These are phyloP conservation scores for Drosera capensis DNA, from an alignment of 148 eudicot species.

Conservation along the genomic window DNA sequence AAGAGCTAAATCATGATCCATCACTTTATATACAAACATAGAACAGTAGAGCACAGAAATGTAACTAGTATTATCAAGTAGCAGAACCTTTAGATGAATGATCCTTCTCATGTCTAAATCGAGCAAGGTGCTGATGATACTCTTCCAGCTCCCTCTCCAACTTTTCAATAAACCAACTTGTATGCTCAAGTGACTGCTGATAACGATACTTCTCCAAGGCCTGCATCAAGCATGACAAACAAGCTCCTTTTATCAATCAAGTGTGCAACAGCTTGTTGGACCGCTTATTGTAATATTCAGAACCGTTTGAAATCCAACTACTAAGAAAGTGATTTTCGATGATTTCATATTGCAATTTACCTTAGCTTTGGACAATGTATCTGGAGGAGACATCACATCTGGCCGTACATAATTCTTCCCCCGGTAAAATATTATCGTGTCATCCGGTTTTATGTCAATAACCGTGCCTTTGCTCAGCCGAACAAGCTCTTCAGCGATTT, in stretches of 20 bases:
- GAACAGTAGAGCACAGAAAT: too few species aligned
- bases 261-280: too few species aligned
- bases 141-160: slow-evolving; percentile 88
- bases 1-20: too few species aligned
- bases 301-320: too few species aligned
- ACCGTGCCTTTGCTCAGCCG: slow-evolving; percentile 82
- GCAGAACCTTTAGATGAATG: slow-evolving; percentile 11
- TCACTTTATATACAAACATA: too few species aligned
- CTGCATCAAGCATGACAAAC: slow-evolving; percentile 20
- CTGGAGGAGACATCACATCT: slow-evolving; percentile 76
- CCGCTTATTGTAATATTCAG: too few species aligned
- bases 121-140: slow-evolving; percentile 61
- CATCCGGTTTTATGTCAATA: slow-evolving; percentile 76
- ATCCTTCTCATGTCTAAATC: slow-evolving; percentile 31
- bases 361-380: slow-evolving; percentile 86
- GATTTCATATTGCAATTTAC: slow-evolving; percentile 16
- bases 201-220: slow-evolving; percentile 78
- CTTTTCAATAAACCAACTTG: slow-evolving; percentile 79
- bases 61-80: slow-evolving; percentile 15
- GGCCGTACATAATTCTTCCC: slow-evolving; percentile 94
- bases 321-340: not conserved
- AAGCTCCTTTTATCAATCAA: not conserved
- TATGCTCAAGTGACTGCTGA: slow-evolving; percentile 95
- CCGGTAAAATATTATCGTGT: slow-evolving; percentile 75
- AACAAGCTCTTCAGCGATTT: slow-evolving; percentile 79